Conservation (phyloP, 352 stramenopile species). For the Hyphochytrium catenoides region DNA sequence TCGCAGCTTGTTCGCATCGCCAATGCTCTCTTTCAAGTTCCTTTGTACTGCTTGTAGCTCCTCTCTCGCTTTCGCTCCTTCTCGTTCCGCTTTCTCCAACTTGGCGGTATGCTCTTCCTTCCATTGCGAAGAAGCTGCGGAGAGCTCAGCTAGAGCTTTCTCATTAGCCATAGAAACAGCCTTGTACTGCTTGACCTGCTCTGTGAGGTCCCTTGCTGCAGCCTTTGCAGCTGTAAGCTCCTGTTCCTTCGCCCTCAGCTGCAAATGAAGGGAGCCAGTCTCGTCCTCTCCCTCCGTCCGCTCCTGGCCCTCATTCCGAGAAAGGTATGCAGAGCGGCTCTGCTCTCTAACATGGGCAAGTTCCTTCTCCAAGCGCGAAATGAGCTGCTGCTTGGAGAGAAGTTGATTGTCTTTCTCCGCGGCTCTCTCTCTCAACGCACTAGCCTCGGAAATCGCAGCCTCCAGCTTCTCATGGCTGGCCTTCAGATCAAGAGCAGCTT, state of each 20-base stretch:
- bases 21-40: constrained; percentile 27
- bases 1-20: constrained; percentile 27
- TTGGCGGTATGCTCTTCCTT: constrained; percentile 24
- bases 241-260: too few species aligned
- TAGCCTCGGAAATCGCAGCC: constrained; percentile 8
- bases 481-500: constrained; percentile 7
- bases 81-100: constrained; percentile 17
- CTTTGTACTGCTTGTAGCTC: constrained; percentile 21
- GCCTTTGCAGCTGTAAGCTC: constrained; percentile 24
- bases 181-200: constrained; percentile 40
- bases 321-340: too few species aligned
- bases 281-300: too few species aligned
- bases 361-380: constrained; percentile 25
- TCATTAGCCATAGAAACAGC: constrained; percentile 40
- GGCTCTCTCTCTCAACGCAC: not conserved
- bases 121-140: constrained; percentile 28
- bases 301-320: too few species aligned
- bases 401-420: not conserved
- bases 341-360: constrained; percentile 19
- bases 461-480: constrained; percentile 7
- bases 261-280: too few species aligned
- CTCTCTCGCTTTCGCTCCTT: constrained; percentile 14
- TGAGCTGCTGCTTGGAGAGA: constrained; percentile 1
- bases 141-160: constrained; percentile 31
- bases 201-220: constrained; percentile 26